Evolutionary conservation across 495 filamentous ascomycete species (phyloP).

Genomic region (Pyronema domesticum): DNA sequence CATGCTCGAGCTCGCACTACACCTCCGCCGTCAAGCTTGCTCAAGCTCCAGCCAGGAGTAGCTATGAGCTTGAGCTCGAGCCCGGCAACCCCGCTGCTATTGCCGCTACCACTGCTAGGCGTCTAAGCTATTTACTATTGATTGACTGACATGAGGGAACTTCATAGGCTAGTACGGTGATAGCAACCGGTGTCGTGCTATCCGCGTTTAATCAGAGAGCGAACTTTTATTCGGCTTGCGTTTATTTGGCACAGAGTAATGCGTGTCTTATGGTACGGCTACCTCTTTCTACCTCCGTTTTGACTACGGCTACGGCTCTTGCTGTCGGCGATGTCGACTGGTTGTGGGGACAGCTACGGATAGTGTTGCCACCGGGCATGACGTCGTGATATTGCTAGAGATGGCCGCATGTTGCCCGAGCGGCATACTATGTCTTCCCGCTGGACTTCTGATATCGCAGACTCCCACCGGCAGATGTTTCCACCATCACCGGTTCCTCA

Average conservation of each 20-base stretch:
- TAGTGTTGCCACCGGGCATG: no score
- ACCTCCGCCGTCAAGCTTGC: not conserved
- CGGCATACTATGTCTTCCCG: no score
- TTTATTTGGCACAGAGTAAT: conserved; percentile 89
- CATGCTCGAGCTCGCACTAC: not conserved
- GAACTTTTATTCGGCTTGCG: conserved; percentile 94
- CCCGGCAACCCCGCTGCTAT: not conserved
- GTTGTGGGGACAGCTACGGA: no score
- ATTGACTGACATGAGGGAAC: not conserved
- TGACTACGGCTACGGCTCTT: not conserved
- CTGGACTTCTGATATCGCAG: no score
- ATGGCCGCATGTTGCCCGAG: no score
- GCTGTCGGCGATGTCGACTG: no score
- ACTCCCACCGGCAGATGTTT: no score
- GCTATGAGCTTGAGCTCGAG: not conserved
- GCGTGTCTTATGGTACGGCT: conserved; percentile 69
- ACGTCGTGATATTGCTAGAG: no score
- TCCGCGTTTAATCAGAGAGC: conserved; percentile 85
- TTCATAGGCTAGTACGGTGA: conserved; percentile 48
- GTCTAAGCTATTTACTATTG: not conserved
- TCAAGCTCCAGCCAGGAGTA: conserved; percentile 4
- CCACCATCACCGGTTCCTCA: not conserved
- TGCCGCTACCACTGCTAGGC: no score
- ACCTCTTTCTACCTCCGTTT: conserved; percentile 5
- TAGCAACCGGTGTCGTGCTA: conserved; percentile 65